Conservation (phyloP, 169 alveolate genomes). For the Cyclospora cayetanensis region DNA sequence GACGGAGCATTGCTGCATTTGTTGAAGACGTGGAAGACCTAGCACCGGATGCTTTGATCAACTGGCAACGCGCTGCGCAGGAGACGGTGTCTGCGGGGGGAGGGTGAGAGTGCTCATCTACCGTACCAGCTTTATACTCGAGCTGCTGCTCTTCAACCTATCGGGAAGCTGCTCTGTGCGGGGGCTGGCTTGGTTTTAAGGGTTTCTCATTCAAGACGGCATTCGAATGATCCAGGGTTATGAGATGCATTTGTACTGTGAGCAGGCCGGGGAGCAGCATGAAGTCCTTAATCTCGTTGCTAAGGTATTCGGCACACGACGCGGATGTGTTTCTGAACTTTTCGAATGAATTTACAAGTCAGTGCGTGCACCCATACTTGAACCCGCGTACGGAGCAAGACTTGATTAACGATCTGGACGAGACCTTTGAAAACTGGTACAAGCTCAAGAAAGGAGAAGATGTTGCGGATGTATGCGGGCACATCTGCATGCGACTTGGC, state of each 20-base stretch:
- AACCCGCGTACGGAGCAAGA: slow-evolving; percentile 82
- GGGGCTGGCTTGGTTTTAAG: neutral
- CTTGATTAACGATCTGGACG: slow-evolving; percentile 75
- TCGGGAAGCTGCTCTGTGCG: no score
- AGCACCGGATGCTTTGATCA: slow-evolving; percentile 69
- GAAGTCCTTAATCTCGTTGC: slow-evolving; percentile 76
- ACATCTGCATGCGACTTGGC: slow-evolving; percentile 82
- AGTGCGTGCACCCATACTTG: slow-evolving; percentile 75
- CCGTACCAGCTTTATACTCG: no score
- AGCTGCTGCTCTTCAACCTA: no score
- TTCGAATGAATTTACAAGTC: slow-evolving; percentile 71
- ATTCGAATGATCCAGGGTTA: no score
- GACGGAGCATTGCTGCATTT: slow-evolving; percentile 58
- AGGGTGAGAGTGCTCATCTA: slow-evolving; percentile 41
- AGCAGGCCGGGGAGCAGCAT: slow-evolving; percentile 75
- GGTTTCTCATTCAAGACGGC: neutral
- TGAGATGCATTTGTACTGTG: slow-evolving; percentile 60
- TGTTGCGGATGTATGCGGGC: slow-evolving; percentile 81
- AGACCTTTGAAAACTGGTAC: slow-evolving; percentile 78
- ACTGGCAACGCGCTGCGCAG: slow-evolving; percentile 70
- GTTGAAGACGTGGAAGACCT: slow-evolving; percentile 71
- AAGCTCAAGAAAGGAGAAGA: slow-evolving; percentile 80
- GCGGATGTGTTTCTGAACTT: slow-evolving; percentile 80
- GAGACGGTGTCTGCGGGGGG: slow-evolving; percentile 51
- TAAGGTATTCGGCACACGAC: slow-evolving; percentile 81